A percentile compares a stretch with the other conserved stretches of the same genome.
Evolutionary conservation across 257 asterid species (phyloP).

Genomic region (Nicotiana knightiana): DNA sequence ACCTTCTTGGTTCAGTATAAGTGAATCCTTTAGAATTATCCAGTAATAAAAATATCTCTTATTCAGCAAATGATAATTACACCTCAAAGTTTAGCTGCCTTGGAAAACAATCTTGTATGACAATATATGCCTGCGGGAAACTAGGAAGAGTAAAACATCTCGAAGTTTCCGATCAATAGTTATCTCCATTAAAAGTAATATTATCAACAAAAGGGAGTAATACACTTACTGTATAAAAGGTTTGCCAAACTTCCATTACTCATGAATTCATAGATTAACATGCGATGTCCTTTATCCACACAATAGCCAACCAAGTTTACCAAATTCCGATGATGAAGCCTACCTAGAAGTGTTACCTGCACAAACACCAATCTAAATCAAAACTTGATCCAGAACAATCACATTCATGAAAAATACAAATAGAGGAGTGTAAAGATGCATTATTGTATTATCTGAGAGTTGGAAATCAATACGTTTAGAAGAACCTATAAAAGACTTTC

Average conservation of each 20-base stretch:
- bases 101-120: not conserved
- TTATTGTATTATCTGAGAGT: not conserved
- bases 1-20: not conserved
- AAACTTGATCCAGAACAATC: not conserved
- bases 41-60: not conserved
- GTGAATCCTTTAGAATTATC: not conserved
- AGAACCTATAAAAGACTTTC: not conserved
- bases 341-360: constrained; percentile 91
- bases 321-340: constrained; percentile 92
- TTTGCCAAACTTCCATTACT: constrained; percentile 94
- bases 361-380: constrained; percentile 12
- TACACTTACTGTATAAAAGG: constrained; percentile 67
- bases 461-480: not conserved
- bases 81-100: not conserved
- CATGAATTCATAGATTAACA: constrained; percentile 91
- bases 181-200: not conserved
- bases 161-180: not conserved
- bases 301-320: constrained; percentile 96
- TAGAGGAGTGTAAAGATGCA: not conserved
- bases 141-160: not conserved
- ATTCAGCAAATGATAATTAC: not conserved
- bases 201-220: not conserved
- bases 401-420: not conserved
- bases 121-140: not conserved
- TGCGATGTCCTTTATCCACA: constrained; percentile 84